Evolutionary conservation across 345 rosid species (phyloP), one percentile per base, ranked within the genome.

Genomic region (Excoecaria cochinchinensis): DNA sequence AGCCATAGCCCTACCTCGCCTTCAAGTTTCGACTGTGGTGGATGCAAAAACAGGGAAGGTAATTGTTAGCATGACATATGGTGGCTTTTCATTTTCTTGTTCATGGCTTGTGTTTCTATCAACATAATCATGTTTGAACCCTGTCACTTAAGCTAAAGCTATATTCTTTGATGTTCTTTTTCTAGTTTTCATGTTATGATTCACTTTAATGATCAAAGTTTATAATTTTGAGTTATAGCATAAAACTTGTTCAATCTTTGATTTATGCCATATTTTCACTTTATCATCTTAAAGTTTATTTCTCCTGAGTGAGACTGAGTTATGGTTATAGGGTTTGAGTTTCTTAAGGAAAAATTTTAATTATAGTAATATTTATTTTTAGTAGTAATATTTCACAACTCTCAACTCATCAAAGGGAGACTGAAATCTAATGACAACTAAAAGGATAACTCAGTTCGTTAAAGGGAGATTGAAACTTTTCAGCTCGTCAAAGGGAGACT

Each of bases 11-110:
- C 81, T 56, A 69, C 97, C 99, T 39, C 92, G 91, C 70, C 99
- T 95, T 81, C 89, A 79, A 36, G 65, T 69, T 67, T 95, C 99
- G 64, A 92, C 97, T 15, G 99, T 95, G 69, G 99, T 95, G 74
- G 99, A 95, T 86, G 44, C 82, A 36, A 90, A 73, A 85, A 95
- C 99, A 0, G 99, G 99, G 80, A 91, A 95, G 95, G 99, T 91
- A 88, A 70, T 65, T 72, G 44, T 48, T 60, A 56, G 57, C 55
- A 48, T 67, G 61, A 66, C 68, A 51, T 52, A 47, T 61, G 38
- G 44, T 59, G 79, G 51, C 31, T 40, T 55, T 0, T 42, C 51
- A 1, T 17, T 55, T 75, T 55, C 42, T 62, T 69, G 17, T 62
- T 74, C 55, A 10, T 69, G 68, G 31, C 60, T 62, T 69, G 24